Base-by-base conservation (phyloP, 768 basidiomycete genomes). In the Coprinopsis sp. region DNA sequence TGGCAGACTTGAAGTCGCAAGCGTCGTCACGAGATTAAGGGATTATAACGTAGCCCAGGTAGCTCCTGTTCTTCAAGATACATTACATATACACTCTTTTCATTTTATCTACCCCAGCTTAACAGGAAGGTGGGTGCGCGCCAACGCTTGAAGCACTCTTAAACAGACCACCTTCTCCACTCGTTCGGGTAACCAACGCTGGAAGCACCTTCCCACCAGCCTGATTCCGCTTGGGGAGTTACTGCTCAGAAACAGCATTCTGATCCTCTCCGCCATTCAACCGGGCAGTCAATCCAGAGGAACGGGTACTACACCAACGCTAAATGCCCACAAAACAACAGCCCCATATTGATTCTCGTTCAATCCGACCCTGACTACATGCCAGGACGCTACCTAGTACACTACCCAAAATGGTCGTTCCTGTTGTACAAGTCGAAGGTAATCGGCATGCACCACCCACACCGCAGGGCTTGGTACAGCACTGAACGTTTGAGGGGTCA, bases 201-300 rank as follows among this genome's bases (percentile, higher is more conserved):
- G 54, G 51, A 14, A 63, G 49, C 14, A 61, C 59, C 40, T 52
- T 33, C 4, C 61, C 62, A 28, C 62, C 60, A 2, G 61, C 63
- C 42, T 47, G 48, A 29, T 57, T 58, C 58, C 59, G 63, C 57
- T 61, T 64, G 5, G 64, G 64, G 23, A 65, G 37, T 44, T 65
- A 64, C 53, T 63, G 49, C 8, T 56, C 54, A 21, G 63, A 61
- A 18, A 67, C 64, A 1, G 63, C 62, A 36, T 66, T 62, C 4
- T 62, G 64, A 21, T 43, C 46, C 48, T 65, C 54, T 6, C 64
- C 64, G n/a, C 42, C 52, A 39, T 67, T 66, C 28, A 67, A 41
- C 30, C 65, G 41, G 13, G 51, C 53, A 6, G 64, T 47, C 46
- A 67, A 45, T 1, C 55, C 59, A 22, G 66, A 66, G 10, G 49